Base-by-base conservation (phyloP, 106 monocot species). In the Amphibolis antarctica region DNA sequence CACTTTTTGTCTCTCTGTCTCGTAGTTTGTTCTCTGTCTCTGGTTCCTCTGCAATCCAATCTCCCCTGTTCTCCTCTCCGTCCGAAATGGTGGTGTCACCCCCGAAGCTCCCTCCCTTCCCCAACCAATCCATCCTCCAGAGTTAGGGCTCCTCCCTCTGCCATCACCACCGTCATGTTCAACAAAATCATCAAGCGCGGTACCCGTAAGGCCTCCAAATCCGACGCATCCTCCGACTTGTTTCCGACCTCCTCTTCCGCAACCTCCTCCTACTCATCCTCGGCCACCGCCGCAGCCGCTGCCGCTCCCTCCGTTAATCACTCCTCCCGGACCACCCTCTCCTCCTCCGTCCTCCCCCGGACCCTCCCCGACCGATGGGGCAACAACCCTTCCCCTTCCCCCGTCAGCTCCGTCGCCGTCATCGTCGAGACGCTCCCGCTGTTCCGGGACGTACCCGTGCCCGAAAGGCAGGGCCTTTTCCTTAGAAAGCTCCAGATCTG, bases 401-500 rank as follows among this genome's bases (percentile, higher is more conserved):
- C 28, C 10, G 49, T 23, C 13, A 5, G 30, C 51, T 51, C 11
- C 62, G 52, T n/a, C n/a, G n/a, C 48, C 13, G 24, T 5, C 44
- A 60, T 66, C 28, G 53, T 30, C 61, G 80, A 80, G 60, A 29
- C 64, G 13, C 75, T 82, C 23, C 86, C 86, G 1, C 59, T 62
- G 60, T 81, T 85, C 75, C 78, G 85, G 57, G 67, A 80, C 59
- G 69, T 66, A n/a, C 65, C 77, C 2, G 60, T 50, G 1, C 42
- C 57, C 20, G 74, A 74, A 53, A 44, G 74, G 21, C 74, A 46
- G 51, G 48, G 28, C 43, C 69, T 85, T 9, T 85, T 85, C 81
- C 44, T 78, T 26, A 63, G 69, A 24, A 85, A 85, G 75, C 81
- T 85, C 25, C 55, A 69, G 60, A 61, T 81, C 59, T 85, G 85